These are phyloP conservation scores for Candida glaebosa DNA, from an alignment of 805 yeast species.

Conservation along the genomic window DNA sequence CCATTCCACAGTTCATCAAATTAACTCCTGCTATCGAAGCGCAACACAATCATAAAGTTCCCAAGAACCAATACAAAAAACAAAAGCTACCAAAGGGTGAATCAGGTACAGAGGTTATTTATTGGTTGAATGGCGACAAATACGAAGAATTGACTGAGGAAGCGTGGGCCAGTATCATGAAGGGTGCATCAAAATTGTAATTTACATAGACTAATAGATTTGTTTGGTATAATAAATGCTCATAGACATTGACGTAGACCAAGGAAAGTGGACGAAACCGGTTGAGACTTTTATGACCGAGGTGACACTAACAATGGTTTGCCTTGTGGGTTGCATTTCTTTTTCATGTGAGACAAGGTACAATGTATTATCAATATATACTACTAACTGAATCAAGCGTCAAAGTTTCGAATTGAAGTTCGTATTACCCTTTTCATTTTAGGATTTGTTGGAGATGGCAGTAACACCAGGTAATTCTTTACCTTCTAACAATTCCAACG, in stretches of 20 bases:
- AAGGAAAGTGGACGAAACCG: too few species aligned
- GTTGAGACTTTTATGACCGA: neutral
- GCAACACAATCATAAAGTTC: constrained; percentile 80
- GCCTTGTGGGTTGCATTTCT: too few species aligned
- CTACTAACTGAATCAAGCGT: too few species aligned
- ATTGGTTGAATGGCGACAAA: constrained; percentile 59
- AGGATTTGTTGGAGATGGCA: constrained; percentile 72
- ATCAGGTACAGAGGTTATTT: constrained; percentile 56
- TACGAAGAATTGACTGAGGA: constrained; percentile 56
- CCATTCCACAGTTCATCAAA: constrained; percentile 79
- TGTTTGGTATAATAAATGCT: neutral
- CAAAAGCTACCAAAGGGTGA: constrained; percentile 69
- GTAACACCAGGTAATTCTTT: constrained; percentile 97
- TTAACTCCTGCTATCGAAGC: constrained; percentile 58
- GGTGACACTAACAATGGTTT: too few species aligned
- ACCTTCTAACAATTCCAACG: constrained; percentile 97
- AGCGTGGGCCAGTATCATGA: constrained; percentile 49
- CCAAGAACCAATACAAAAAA: constrained; percentile 64
- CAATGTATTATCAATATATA: too few species aligned
- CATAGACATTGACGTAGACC: too few species aligned
- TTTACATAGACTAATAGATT: constrained; percentile 1
- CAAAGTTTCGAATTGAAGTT: too few species aligned
- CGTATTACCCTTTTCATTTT: too few species aligned
- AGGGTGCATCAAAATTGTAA: constrained; percentile 38
- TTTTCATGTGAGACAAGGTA: too few species aligned